phyloP scores from a whole-genome alignment of 179 eudicot species.

The Silene vulgaris region DNA sequence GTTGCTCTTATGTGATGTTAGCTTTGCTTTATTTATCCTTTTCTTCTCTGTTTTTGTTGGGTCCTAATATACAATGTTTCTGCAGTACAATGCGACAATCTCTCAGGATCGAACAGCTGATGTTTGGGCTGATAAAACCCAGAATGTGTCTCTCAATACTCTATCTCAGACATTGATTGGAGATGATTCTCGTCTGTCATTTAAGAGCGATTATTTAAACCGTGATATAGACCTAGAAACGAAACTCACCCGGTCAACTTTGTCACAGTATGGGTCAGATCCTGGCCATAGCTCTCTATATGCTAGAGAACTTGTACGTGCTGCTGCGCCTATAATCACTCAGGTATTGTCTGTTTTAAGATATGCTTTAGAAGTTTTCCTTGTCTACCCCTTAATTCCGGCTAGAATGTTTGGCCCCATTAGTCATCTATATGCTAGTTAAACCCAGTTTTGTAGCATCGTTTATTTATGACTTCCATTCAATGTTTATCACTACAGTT shows the following conservation, averaged over 20 bases:
- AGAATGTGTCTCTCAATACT: constrained; percentile 27
- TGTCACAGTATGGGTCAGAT: constrained; percentile 59
- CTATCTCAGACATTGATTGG: constrained; percentile 38
- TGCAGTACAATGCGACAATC: constrained; percentile 47
- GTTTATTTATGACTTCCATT: neutral
- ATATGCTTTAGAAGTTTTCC: neutral
- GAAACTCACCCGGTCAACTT: constrained; percentile 36
- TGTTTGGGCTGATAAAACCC: constrained; percentile 51
- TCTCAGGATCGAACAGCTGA: constrained; percentile 55
- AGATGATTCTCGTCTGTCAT: constrained; percentile 43
- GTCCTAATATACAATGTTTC: constrained; percentile 22
- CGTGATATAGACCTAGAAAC: constrained; percentile 52
- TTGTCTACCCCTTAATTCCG: neutral
- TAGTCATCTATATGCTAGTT: neutral
- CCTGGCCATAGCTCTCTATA: constrained; percentile 44
- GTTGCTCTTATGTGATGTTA: neutral
- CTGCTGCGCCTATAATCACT: constrained; percentile 64
- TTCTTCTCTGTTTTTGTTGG: neutral
- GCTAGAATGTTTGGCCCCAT: neutral
- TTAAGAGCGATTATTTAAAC: constrained; percentile 52
- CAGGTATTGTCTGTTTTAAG: constrained; percentile 43
- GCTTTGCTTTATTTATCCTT: neutral
- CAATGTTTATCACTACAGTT: neutral
- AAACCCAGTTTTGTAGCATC: neutral
- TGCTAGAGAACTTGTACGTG: constrained; percentile 47